Evolutionary conservation across 2,329 filamentous ascomycete species (phyloP).

Genomic region (Ramularia endophylla): DNA sequence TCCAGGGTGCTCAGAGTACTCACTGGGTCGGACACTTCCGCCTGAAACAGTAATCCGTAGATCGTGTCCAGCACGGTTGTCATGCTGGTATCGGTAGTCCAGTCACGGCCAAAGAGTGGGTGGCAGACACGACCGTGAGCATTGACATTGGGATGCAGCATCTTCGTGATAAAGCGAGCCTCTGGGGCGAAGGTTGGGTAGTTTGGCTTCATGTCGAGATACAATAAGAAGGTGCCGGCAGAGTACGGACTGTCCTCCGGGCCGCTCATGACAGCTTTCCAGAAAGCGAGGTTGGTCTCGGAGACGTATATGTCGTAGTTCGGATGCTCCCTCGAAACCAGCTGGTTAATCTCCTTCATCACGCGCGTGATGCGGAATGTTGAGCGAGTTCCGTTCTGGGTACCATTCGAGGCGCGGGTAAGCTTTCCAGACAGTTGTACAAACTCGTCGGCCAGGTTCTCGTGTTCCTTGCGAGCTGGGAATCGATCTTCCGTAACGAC

Average conservation of each 20-base stretch:
- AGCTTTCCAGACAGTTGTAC: conserved; percentile 20
- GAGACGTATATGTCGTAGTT: conserved; percentile 37
- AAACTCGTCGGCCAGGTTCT: conserved; percentile 28
- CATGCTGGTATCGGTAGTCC: conserved; percentile 32
- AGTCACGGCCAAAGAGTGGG: conserved; percentile 32
- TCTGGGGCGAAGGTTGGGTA: conserved; percentile 33
- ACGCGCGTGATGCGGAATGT: conserved; percentile 26
- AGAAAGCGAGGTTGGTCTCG: conserved; percentile 35
- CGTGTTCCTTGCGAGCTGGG: conserved; percentile 31
- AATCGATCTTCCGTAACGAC: conserved; percentile 25
- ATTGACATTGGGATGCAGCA: conserved; percentile 36
- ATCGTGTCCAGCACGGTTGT: conserved; percentile 31
- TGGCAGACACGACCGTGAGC: conserved; percentile 35
- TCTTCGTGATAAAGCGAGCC: conserved; percentile 33
- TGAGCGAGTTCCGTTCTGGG: conserved; percentile 10
- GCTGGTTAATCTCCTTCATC: conserved; percentile 32
- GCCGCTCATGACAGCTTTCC: conserved; percentile 37
- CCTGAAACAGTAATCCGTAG: conserved; percentile 31
- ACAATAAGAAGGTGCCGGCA: conserved; percentile 32
- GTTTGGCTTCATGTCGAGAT: conserved; percentile 32
- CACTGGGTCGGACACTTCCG: conserved; percentile 30
- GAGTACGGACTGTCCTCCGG: conserved; percentile 29
- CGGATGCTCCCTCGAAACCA: conserved; percentile 25
- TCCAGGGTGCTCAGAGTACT: conserved; percentile 30
- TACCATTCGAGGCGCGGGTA: background rate